Percentiles rank a stretch among this genome's conserved stretches.
Evolutionary conservation across 768 basidiomycete species (phyloP).

Genomic region (Amanita subjunquillea): DNA sequence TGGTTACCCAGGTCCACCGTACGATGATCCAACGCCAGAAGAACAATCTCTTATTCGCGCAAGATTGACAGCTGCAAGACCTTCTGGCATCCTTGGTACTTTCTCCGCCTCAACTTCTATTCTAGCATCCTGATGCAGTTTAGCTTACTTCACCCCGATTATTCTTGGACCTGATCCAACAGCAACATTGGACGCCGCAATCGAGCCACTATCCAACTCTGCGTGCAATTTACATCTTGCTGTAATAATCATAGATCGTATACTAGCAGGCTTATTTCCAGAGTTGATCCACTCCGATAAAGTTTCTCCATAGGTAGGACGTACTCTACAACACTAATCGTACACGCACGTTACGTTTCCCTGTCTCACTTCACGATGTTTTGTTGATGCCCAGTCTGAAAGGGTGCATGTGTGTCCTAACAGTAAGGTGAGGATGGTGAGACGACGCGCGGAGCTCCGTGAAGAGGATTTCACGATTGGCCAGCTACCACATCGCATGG

Average conservation of each 20-base stretch:
- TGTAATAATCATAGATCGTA: slow-evolving; percentile 61
- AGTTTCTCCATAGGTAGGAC: not conserved
- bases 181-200: slow-evolving; percentile 36
- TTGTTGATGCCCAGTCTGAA: too few relatives aligned
- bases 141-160: slow-evolving; percentile 34
- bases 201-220: slow-evolving; percentile 51
- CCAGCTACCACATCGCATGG: too few relatives aligned
- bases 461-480: too few relatives aligned
- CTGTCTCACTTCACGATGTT: not conserved
- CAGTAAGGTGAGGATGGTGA: too few relatives aligned
- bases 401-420: too few relatives aligned
- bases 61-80: slow-evolving; percentile 27
- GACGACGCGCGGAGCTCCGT: too few relatives aligned
- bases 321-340: not conserved
- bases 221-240: slow-evolving; percentile 76
- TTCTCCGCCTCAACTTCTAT: not conserved
- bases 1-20: slow-evolving; percentile 72
- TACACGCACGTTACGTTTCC: not conserved
- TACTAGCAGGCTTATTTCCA: slow-evolving; percentile 68
- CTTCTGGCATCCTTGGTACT: slow-evolving; percentile 25
- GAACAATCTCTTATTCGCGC: slow-evolving; percentile 58
- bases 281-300: slow-evolving; percentile 37
- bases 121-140: not conserved
- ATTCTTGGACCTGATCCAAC: slow-evolving; percentile 45
- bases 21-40: slow-evolving; percentile 65